phyloP scores from a whole-genome alignment of 345 rosid species.

The Cardamine occulta region DNA sequence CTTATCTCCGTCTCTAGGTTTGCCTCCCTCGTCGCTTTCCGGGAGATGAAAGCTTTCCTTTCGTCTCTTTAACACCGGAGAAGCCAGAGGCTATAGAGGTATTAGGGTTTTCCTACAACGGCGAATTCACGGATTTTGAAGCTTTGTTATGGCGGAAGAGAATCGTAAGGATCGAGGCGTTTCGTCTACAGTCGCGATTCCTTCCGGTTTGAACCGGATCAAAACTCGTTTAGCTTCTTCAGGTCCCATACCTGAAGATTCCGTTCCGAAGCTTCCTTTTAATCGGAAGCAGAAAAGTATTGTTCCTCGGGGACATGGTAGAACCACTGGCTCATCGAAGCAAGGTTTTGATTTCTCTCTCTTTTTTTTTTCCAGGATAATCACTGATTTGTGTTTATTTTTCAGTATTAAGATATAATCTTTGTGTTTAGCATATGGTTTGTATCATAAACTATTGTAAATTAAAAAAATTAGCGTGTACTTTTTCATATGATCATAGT shows the following conservation, averaged over 20 bases:
- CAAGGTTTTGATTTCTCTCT: conserved; percentile 42
- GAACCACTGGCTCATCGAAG: conserved; percentile 40
- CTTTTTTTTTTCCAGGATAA: background rate
- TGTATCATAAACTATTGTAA: background rate
- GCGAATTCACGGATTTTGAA: background rate
- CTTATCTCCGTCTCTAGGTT: conserved; percentile 22
- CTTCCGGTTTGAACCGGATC: conserved; percentile 81
- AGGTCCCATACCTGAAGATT: conserved; percentile 49
- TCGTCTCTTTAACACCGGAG: conserved; percentile 20
- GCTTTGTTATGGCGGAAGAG: conserved; percentile 49
- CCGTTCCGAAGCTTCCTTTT: conserved; percentile 52
- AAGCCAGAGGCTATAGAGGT: conserved; percentile 22
- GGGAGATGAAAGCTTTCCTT: conserved; percentile 17
- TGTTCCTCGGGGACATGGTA: conserved; percentile 46
- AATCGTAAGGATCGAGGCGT: conserved; percentile 42
- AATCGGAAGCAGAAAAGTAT: conserved; percentile 48
- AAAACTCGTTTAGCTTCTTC: conserved; percentile 56
- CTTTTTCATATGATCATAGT: conserved; percentile 18
- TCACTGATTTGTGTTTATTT: background rate
- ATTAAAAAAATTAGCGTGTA: background rate
- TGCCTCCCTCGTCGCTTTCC: conserved; percentile 24
- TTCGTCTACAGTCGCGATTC: conserved; percentile 58
- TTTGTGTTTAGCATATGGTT: background rate
- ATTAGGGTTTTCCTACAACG: conserved; percentile 39
- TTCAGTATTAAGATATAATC: background rate